phyloP scores from a whole-genome alignment of 257 asterid species.

The Solanum tarijense region DNA sequence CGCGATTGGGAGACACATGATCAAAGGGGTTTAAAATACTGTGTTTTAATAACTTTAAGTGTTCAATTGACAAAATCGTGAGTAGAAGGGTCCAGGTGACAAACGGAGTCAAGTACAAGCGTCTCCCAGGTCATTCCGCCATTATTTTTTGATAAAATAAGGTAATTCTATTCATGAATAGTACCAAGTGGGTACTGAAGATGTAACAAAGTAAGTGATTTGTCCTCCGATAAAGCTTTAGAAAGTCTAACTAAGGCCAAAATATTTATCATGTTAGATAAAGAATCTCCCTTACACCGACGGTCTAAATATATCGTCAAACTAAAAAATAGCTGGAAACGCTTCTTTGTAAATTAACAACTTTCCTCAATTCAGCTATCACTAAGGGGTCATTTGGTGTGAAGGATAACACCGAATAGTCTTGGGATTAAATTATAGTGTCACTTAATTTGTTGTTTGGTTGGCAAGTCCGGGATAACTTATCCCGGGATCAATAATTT shows the following conservation, averaged over 20 bases:
- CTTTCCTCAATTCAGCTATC: neutral
- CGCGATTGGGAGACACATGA: no score
- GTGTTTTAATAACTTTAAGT: no score
- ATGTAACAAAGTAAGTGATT: neutral
- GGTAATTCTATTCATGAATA: neutral
- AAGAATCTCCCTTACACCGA: neutral
- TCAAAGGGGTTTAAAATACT: no score
- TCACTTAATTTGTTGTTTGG: neutral
- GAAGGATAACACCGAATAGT: neutral
- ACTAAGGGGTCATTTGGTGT: neutral
- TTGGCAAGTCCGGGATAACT: neutral
- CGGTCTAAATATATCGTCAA: neutral
- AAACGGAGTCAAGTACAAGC: no score
- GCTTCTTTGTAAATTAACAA: neutral
- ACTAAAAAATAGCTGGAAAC: neutral
- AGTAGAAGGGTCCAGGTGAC: no score
- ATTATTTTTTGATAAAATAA: neutral
- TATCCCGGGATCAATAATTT: neutral
- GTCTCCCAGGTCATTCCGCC: no score
- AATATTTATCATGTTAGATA: neutral
- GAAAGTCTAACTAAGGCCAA: neutral
- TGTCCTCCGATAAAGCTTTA: neutral
- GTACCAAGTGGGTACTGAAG: neutral
- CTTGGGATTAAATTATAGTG: neutral
- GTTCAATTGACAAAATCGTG: no score